Evolutionary conservation across 176 grass and related monocot genomes (phyloP).

Genomic region (Oryza coarctata): DNA sequence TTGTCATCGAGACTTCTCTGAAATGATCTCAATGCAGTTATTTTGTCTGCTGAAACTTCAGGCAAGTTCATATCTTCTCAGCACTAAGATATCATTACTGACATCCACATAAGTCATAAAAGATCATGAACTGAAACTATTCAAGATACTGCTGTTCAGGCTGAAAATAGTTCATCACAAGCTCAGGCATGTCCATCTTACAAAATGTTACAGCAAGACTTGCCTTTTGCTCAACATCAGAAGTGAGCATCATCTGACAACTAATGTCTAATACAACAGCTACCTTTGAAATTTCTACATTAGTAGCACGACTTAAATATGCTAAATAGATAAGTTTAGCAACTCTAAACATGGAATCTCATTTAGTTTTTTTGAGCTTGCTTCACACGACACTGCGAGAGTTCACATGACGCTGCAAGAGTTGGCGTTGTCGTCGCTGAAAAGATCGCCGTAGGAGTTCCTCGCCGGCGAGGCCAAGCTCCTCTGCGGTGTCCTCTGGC

Average conservation of each 20-base stretch:
- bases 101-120: neutral
- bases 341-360: neutral
- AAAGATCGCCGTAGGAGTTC: slow-evolving; percentile 25
- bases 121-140: neutral
- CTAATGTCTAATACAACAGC: neutral
- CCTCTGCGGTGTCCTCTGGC: neutral
- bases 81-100: neutral
- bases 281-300: neutral
- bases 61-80: neutral
- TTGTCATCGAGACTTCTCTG: neutral
- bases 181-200: neutral
- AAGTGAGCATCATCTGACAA: slow-evolving; percentile 6
- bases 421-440: slow-evolving; percentile 57
- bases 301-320: neutral
- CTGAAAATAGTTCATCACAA: slow-evolving; percentile 6
- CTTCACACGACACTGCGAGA: neutral
- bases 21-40: neutral
- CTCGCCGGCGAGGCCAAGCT: neutral
- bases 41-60: neutral
- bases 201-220: slow-evolving; percentile 9
- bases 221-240: neutral
- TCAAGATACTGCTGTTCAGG: neutral
- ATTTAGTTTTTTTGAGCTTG: neutral
- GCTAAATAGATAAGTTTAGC: neutral
- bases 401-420: slow-evolving; percentile 47